Evolutionary conservation across 106 monocot genomes (phyloP), one percentile per base, ranked within the genome.

Genomic region (Phalaenopsis aphrodite): DNA sequence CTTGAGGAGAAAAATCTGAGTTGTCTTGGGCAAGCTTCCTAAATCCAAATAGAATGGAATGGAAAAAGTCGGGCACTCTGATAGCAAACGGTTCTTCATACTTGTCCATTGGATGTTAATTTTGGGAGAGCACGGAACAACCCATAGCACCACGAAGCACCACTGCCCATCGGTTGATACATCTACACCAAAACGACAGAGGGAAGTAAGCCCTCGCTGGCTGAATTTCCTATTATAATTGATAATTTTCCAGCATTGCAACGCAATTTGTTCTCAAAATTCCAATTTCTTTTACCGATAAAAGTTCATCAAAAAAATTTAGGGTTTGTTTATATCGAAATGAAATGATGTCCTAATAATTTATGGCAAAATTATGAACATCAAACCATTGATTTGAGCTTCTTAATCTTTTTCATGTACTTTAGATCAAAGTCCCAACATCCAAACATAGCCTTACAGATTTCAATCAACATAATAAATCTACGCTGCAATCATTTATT

Each of bases 111-210:
- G 84, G 36, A 98, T 84, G 12, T 84, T 89, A 9, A 84, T 85
- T 5, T 89, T 85, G 42, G 83, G 52, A 17, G 90, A 90, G 48
- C 86, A 82, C 3, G 97, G 97, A 52, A 94, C 58, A 21, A 98
- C 97, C 94, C 94, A 98, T 52, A 92, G 79, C 80, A 98, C 90
- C 3, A 92, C 82, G 71, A 86, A 98, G 79, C 97, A 98, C 97
- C 97, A 98, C 49, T 83, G 87, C 73, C 94, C 97, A 82, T 98
- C 97, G 1, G 94, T 98, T 2, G 97, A 98, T 0, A 94, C 85
- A 87, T 98, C 97, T 98, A 21, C 69, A 39, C 2, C 2, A 39
- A 21, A 11, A 69, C 39, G 30, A 39, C 36, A 69, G 38, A 69
- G 10, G 9, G 69, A 68, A 14, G 21, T 61, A 3, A 21, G 21